A percentile compares a stretch with the other conserved stretches of the same genome.
Conservation (phyloP, 768 basidiomycete genomes). For the Daedalea quercina region DNA sequence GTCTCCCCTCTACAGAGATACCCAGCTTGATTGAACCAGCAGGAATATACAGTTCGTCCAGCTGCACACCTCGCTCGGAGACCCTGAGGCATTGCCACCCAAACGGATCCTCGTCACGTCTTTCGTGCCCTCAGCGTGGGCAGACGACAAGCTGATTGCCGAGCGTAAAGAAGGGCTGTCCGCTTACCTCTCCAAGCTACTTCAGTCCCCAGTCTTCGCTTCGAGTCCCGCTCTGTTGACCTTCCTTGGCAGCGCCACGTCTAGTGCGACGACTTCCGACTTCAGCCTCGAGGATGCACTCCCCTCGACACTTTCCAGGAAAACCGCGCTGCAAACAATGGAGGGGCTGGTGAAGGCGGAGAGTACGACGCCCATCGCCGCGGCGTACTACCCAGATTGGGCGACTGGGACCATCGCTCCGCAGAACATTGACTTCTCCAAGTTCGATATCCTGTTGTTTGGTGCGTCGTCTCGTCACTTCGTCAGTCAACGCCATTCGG, state of each 20-base stretch:
- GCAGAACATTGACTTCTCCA: constrained; percentile 51
- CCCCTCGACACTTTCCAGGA: constrained; percentile 39
- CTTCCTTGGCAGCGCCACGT: constrained; percentile 29
- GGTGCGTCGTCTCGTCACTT: constrained; percentile 34
- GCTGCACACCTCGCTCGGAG: constrained; percentile 35
- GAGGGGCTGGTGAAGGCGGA: constrained; percentile 16
- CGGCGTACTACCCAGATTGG: constrained; percentile 50
- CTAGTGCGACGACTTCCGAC: constrained; percentile 8
- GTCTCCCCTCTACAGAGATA: not conserved
- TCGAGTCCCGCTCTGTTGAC: constrained; percentile 23
- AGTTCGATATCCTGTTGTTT: constrained; percentile 64
- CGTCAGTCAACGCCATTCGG: no score
- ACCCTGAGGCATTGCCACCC: constrained; percentile 38
- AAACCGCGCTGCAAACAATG: constrained; percentile 22
- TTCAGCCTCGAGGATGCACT: constrained; percentile 41
- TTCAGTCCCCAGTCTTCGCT: constrained; percentile 30
- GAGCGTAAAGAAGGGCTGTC: constrained; percentile 44
- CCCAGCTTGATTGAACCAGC: not conserved
- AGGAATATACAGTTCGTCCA: constrained; percentile 26
- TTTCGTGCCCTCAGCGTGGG: constrained; percentile 46
- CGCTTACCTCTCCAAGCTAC: constrained; percentile 34
- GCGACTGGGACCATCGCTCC: constrained; percentile 40
- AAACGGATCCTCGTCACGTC: constrained; percentile 43
- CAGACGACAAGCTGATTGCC: constrained; percentile 43
- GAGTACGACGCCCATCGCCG: constrained; percentile 30